phyloP scores from a whole-genome alignment of 129 eudicot genomes.

The Artemisia argyi region DNA sequence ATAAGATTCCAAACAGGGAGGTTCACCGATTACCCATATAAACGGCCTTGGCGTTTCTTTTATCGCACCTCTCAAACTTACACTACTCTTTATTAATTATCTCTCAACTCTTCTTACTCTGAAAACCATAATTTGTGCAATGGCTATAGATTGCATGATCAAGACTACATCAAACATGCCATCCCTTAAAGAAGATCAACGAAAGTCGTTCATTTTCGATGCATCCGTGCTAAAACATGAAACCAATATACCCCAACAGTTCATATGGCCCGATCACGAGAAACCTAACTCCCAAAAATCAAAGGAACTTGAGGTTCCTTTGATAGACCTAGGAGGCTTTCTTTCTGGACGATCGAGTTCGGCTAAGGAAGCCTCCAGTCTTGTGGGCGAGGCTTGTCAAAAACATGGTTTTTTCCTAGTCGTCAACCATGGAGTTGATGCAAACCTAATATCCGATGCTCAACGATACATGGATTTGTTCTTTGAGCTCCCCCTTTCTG shows the following conservation, averaged over 20 bases:
- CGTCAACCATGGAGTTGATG: slow-evolving; percentile 70
- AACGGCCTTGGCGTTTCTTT: slow-evolving; percentile 73
- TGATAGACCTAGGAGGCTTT: slow-evolving; percentile 62
- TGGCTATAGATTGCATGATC: slow-evolving; percentile 51
- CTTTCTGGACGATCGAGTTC: slow-evolving; percentile 54
- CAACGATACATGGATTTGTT: slow-evolving; percentile 64
- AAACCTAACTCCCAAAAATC: slow-evolving; percentile 45
- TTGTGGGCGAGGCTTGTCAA: slow-evolving; percentile 62
- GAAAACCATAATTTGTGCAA: slow-evolving; percentile 22
- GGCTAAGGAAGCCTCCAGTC: slow-evolving; percentile 39
- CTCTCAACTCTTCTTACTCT: neutral
- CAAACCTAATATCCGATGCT: slow-evolving; percentile 52
- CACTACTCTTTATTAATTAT: slow-evolving; percentile 10
- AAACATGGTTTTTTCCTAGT: slow-evolving; percentile 86
- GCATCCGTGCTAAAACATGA: slow-evolving; percentile 38
- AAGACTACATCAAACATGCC: slow-evolving; percentile 22
- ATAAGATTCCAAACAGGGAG: slow-evolving; percentile 44
- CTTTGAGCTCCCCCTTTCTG: slow-evolving; percentile 55
- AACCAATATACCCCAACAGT: slow-evolving; percentile 54
- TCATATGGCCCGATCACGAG: slow-evolving; percentile 60
- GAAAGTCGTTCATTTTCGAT: slow-evolving; percentile 45
- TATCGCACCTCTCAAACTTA: slow-evolving; percentile 43
- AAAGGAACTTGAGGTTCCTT: slow-evolving; percentile 47
- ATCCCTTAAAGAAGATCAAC: slow-evolving; percentile 33
- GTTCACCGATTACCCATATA: slow-evolving; percentile 46